These are phyloP conservation scores for Ceratocystis variospora DNA, from an alignment of 2,329 filamentous ascomycete species.

Conservation along the genomic window DNA sequence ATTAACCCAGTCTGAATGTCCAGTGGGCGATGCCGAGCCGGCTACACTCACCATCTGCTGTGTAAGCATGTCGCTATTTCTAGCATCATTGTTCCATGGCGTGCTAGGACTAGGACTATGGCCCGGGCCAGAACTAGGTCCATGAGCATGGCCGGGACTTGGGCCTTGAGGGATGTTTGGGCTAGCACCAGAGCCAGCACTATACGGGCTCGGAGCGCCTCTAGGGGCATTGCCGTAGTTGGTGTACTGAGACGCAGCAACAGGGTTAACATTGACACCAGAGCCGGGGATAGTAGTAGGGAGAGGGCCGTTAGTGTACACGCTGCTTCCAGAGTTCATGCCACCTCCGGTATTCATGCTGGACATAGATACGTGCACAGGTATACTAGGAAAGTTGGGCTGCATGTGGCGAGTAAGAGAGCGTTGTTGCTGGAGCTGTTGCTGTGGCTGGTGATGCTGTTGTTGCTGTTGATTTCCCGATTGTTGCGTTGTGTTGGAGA, in stretches of 20 bases:
- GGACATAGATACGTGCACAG: not conserved
- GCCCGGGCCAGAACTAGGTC: not conserved
- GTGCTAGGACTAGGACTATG: slow-evolving; percentile 3
- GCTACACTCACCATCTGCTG: slow-evolving; percentile 12
- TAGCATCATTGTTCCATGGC: slow-evolving; percentile 5
- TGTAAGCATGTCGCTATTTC: slow-evolving; percentile 6
- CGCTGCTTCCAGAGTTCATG: not conserved
- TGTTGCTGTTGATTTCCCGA: slow-evolving; percentile 27
- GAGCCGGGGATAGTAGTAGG: not conserved
- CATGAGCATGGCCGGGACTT: not conserved
- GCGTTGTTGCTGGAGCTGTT: not conserved
- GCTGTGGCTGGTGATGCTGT: slow-evolving; percentile 21
- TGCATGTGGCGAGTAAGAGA: slow-evolving; percentile 1
- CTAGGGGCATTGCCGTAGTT: slow-evolving; percentile 14
- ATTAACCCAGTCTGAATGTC: slow-evolving; percentile 46
- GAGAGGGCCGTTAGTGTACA: not conserved
- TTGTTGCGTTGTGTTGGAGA: slow-evolving; percentile 20
- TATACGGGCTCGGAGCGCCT: slow-evolving; percentile 15
- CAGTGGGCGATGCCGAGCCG: slow-evolving; percentile 20
- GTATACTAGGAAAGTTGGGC: slow-evolving; percentile 1
- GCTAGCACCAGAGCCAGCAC: slow-evolving; percentile 1
- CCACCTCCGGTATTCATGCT: not conserved
- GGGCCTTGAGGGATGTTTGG: not conserved
- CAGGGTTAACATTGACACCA: slow-evolving; percentile 4
- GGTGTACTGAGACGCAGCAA: not conserved